Base-by-base conservation (phyloP, 1,284 basidiomycete species). In the Xerocomus minutiporus region DNA sequence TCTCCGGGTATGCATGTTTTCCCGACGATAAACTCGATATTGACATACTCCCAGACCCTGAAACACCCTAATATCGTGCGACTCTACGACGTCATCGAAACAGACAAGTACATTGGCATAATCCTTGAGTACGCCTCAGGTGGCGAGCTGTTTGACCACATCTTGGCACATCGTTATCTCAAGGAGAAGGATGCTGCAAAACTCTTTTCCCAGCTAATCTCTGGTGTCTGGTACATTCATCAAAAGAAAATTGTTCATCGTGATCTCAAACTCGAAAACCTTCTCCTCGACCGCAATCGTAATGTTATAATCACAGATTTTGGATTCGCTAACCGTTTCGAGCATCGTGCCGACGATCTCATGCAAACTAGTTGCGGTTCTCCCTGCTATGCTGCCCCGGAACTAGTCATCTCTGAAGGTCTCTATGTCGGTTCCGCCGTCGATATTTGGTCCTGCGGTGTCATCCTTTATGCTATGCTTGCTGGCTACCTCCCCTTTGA, bases 281-380 rank as follows among this genome's bases (percentile, higher is more conserved):
- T 99, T 15, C 83, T 99, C 44, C 86, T 99, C 52, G 97, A 99
- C 77, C 88, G 94, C 58, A 86, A 98, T 69, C 86, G 97, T 54
- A 99, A 99, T 71, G 93, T 99, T 58, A 97, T 99, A 76, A 98
- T 99, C 77, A 98, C 96, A 59, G 97, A 99, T 70, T 99, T 99
- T 71, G 96, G 97, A 29, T 99, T 99, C 66, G 97, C 97, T 55
- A 99, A 99, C 75, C 86, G 91, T 51, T 99, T 98, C 68, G 91
- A 95, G 70, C 89, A 93, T 63, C 83, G 84, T 36, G 66, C 87
- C 15, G 91, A 95, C 70, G 97, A 99, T 70, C 83, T 98, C 58
- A 99, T 99, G 97, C 93, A 97, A 64, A 99, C 97, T 1, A 93
- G 88, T 62, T 99, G 97, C 61, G 97, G 97, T 7, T 92, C 88